Evolutionary conservation across 768 basidiomycete species (phyloP), one percentile per base, ranked within the genome.

Genomic region (Clitopilus hobsonii): DNA sequence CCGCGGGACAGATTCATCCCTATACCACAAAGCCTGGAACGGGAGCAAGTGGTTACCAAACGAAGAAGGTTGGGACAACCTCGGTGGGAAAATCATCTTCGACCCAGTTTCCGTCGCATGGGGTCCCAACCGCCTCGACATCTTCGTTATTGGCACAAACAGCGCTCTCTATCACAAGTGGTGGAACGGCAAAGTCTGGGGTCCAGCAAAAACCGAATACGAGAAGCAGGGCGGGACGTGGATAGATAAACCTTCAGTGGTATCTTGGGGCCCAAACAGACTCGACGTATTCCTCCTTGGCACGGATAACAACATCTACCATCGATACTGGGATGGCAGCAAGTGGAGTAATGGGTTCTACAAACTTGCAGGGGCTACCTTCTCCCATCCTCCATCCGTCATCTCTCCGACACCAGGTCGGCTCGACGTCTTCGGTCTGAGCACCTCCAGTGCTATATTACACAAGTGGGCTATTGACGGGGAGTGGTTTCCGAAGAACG

Each of bases 21-120:
- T 56, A 18, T 56, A 59, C 45, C 58, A 61, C 28, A 56, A 59
- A 49, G 28, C 5, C 28, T 61, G 55, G 54, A 22, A 59, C 28
- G 58, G 58, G 14, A 20, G 22, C n/a, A 23, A 28, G 18, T 54
- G 54, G 55, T 11, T 2, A 10, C 55, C 57, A n/a, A 16, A 22
- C 8, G 25, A 26, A 13, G 32, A 29, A 16, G 38, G 22, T 49
- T 58, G 38, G 48, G 38, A 45, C 10, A 45, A 20, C 18, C n/a
- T 45, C 41, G 54, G 54, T 10, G 38, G 50, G 22, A 18, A 10
- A 27, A 26, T 36, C 18, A 13, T 53, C 14, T 6, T 24, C 25
- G 16, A 24, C 8, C 49, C 32, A 3, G 6, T 5, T 24, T 18
- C 25, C 50, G 50, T 52, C 23, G 36, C 32, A 24, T 24, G 50